Evolutionary conservation across 768 basidiomycete species (phyloP).

Genomic region (Lepiota venenata): DNA sequence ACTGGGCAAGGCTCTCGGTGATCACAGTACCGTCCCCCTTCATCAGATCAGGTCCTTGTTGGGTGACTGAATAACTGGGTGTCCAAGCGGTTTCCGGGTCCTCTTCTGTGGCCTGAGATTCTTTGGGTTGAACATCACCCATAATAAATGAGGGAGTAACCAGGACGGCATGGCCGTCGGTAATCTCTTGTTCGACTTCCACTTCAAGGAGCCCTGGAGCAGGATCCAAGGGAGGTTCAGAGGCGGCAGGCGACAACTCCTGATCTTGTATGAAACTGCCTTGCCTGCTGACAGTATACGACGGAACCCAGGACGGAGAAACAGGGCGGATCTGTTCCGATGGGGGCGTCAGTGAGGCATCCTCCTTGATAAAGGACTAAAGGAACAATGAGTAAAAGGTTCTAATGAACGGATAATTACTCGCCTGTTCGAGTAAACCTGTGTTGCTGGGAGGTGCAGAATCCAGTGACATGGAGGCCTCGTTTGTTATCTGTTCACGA

Average conservation of each 20-base stretch:
- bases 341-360: slow-evolving; percentile 1
- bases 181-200: background rate
- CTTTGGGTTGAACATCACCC: background rate
- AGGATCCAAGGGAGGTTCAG: background rate
- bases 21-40: slow-evolving; percentile 5
- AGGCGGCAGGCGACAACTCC: background rate
- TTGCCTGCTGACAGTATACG: slow-evolving; percentile 21
- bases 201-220: background rate
- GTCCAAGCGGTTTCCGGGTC: slow-evolving; percentile 15
- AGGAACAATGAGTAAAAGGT: background rate
- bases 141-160: background rate
- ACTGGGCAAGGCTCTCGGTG: background rate
- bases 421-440: background rate
- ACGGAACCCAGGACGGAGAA: slow-evolving; percentile 18
- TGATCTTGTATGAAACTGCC: slow-evolving; percentile 16
- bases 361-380: background rate
- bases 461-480: background rate
- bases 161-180: background rate
- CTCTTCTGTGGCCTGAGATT: slow-evolving; percentile 1
- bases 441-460: background rate
- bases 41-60: slow-evolving; percentile 13
- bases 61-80: slow-evolving; percentile 19
- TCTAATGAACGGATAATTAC: background rate
- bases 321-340: background rate
- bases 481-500: background rate